Evolutionary conservation across 192 early-diverging fungal genomes (phyloP), one percentile per base, ranked within the genome.

Genomic region (Linnemannia zychae): DNA sequence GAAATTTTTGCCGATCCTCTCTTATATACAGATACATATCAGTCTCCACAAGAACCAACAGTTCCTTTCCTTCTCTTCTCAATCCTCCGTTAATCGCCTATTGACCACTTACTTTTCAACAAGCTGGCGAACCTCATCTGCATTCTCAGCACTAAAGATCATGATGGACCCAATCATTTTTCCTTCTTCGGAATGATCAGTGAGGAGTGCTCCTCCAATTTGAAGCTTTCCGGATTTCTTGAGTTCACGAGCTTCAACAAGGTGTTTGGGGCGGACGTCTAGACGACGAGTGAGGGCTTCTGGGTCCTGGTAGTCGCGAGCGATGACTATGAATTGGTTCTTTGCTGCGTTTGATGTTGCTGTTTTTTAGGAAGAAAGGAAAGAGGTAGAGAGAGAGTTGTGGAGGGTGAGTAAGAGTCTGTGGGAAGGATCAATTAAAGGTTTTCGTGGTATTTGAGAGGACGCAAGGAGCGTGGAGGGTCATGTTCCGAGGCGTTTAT

Each of bases 91-190:
- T 44, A 44, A 6, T 44, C 9, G 4, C 40, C 40, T 9, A 9
- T 20, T 15, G 17, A 37, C 11, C 3, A 28, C 69, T 71, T 81
- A 76, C 80, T 74, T 73, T 17, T 77, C 79, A 53, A 94, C 68
- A 50, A 86, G 52, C 50, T 90, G 80, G 4, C 74, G 38, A n/a
- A 93, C 82, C 40, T 90, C 87, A 49, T 91, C 84, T 17, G 75
- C 71, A 15, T 83, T 86, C 15, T 89, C 87, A 12, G 89, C 92
- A 15, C 86, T 76, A 75, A 90, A 81, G 24, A 93, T 76, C 57
- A 93, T 89, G 36, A 88, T 71, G 68, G 89, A 91, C 31, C 92
- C 91, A 36, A 91, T 69, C 91, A 93, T 93, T 47, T 88, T 87
- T 48, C 90, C 82, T 7, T 24, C 50, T 34, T 88, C 84, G 33